Conservation (phyloP, 176 grass and related monocot species). For the Triticum dicoccoides region DNA sequence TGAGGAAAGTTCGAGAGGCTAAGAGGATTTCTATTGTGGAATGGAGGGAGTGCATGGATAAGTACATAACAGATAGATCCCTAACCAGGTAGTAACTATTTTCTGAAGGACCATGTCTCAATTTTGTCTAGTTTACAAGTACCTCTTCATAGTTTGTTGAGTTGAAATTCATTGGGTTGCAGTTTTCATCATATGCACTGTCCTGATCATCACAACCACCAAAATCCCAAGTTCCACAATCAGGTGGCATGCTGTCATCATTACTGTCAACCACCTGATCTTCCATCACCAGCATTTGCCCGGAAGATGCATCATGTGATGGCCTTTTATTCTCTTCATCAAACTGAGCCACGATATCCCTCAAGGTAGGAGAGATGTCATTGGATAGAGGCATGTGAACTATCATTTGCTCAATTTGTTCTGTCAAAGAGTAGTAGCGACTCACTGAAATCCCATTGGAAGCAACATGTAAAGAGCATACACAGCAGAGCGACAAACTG, state of each 20-base stretch:
- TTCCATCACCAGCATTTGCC: slow-evolving; percentile 46
- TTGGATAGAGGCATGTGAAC: slow-evolving; percentile 51
- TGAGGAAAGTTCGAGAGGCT: neutral
- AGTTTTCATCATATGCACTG: slow-evolving; percentile 49
- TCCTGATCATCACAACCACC: slow-evolving; percentile 63
- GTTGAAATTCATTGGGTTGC: slow-evolving; percentile 36
- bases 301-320: slow-evolving; percentile 31
- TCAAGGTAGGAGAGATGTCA: slow-evolving; percentile 87
- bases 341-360: slow-evolving; percentile 79
- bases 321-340: slow-evolving; percentile 87
- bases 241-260: slow-evolving; percentile 41
- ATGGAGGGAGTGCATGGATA: neutral
- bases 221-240: slow-evolving; percentile 57
- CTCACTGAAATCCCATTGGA: slow-evolving; percentile 4
- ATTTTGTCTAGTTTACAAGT: slow-evolving; percentile 19
- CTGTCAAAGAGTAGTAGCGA: slow-evolving; percentile 46
- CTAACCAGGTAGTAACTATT: neutral
- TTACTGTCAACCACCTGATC: slow-evolving; percentile 38
- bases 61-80: neutral
- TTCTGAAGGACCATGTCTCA: neutral
- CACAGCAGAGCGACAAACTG: neutral
- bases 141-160: slow-evolving; percentile 64
- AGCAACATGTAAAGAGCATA: slow-evolving; percentile 22
- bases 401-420: slow-evolving; percentile 78
- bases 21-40: neutral